Evolutionary conservation across 176 grass and related monocot species (phyloP).

Genomic region (Eragrostis nindensis): DNA sequence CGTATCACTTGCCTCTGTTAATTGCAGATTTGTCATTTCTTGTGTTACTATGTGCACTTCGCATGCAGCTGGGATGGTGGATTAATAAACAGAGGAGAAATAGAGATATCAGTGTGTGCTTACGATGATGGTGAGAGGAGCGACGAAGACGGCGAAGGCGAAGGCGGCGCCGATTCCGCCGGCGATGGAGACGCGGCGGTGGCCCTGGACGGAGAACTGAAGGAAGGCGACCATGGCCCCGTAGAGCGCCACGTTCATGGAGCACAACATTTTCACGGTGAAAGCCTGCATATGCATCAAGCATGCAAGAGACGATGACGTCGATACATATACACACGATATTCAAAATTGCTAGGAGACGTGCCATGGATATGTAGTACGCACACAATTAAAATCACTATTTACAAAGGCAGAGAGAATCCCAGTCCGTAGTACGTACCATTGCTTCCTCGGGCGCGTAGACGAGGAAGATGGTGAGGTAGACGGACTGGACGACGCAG

Average conservation of each 20-base stretch:
- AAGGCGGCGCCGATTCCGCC: conserved; percentile 70
- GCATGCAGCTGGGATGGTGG: neutral
- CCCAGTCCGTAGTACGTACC: too few species aligned
- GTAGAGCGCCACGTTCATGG: conserved; percentile 58
- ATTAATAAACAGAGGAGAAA: neutral
- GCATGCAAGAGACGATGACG: neutral
- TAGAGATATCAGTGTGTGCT: neutral
- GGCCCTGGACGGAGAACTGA: conserved; percentile 40
- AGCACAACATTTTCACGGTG: conserved; percentile 53
- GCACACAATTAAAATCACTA: too few species aligned
- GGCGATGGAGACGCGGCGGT: conserved; percentile 46
- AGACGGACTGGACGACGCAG: conserved; percentile 62
- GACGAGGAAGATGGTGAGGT: conserved; percentile 66
- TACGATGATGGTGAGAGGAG: conserved; percentile 88
- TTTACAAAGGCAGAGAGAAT: too few species aligned
- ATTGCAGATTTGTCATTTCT: neutral
- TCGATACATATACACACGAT: too few species aligned
- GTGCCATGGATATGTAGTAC: too few species aligned
- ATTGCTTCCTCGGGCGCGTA: conserved; percentile 62
- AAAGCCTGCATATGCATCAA: conserved; percentile 49
- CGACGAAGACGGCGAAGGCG: conserved; percentile 73
- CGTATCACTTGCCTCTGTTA: conserved; percentile 79
- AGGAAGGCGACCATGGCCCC: conserved; percentile 56
- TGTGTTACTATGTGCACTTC: neutral
- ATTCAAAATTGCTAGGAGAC: neutral